Base-by-base conservation (phyloP, 148 eudicot species). In the Rhododendron mucronatum region DNA sequence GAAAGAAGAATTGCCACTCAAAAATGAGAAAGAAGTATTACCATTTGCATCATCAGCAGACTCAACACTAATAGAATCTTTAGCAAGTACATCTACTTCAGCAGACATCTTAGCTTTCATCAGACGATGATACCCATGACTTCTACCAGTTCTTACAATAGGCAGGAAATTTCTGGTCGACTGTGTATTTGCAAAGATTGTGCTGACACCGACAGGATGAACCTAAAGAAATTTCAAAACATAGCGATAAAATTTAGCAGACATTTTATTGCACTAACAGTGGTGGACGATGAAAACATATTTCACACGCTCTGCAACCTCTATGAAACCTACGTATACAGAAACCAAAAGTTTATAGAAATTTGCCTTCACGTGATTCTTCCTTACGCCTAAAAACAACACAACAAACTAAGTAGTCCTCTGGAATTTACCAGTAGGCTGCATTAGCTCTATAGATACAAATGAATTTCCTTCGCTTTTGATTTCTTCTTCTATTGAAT, bases 11-110 rank as follows among this genome's bases (percentile, higher is more conserved):
- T 82, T 83, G 95, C 95, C 99, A 76, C 30, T 67, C 5, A 26
- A 67, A 82, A 67, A 79, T 20, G 48, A 39, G 26, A 37, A 41
- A 26, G 82, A 91, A 51, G 80, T 86, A 87, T 82, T 83, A 96
- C 95, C 99, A 76, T 73, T 86, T 53, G 92, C 90, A 82, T 88
- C 89, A 69, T 90, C 90, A 83, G 73, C 90, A 53, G 89, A 35
- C 28, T 78, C 93, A 44, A 30, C 55, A 59, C 86, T 61, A 51
- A 81, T 78, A 20, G 92, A 82, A 77, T 95, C 94, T 88, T 92
- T 90, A 18, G 86, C 88, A 82, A 91, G 86, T 76, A 91, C 88
- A 82, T 93, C 92, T 71, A 89, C 88, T 81, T 90, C 91, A 45
- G 89, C 81, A 39, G 93, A 91, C 47, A 89, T 45, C 83, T 92